Evolutionary conservation across 129 eudicot species (phyloP).

Genomic region (Flaveria brownii): DNA sequence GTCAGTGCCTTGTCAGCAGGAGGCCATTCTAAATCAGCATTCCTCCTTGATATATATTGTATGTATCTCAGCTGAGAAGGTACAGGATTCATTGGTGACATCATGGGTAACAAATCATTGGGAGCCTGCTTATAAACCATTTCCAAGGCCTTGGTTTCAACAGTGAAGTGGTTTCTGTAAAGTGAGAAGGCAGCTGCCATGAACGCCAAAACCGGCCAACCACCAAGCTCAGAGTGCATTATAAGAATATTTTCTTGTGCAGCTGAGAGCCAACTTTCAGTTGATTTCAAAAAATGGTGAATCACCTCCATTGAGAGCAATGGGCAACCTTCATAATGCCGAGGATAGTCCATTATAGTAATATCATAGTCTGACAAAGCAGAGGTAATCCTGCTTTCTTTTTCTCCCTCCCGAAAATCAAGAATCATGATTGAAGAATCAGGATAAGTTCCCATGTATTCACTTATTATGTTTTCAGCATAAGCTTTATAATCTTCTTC

Average conservation of each 20-base stretch:
- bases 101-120: constrained; percentile 55
- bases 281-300: constrained; percentile 71
- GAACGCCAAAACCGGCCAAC: constrained; percentile 90
- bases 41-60: constrained; percentile 74
- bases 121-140: constrained; percentile 79
- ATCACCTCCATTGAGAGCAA: constrained; percentile 74
- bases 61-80: constrained; percentile 83
- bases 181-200: constrained; percentile 77
- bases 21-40: constrained; percentile 75
- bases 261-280: constrained; percentile 81
- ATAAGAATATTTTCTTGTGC: constrained; percentile 66
- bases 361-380: constrained; percentile 57
- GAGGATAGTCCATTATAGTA: constrained; percentile 77
- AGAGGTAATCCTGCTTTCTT: constrained; percentile 52
- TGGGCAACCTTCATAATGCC: constrained; percentile 81
- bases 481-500: constrained; percentile 63
- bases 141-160: constrained; percentile 68
- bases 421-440: constrained; percentile 64
- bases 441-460: constrained; percentile 51
- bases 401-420: constrained; percentile 66
- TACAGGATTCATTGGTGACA: constrained; percentile 64
- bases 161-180: constrained; percentile 53
- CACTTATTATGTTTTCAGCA: constrained; percentile 44
- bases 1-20: constrained; percentile 74
- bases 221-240: constrained; percentile 82